Evolutionary conservation across 768 basidiomycete species (phyloP).

Genomic region (Termitomyces sp.): DNA sequence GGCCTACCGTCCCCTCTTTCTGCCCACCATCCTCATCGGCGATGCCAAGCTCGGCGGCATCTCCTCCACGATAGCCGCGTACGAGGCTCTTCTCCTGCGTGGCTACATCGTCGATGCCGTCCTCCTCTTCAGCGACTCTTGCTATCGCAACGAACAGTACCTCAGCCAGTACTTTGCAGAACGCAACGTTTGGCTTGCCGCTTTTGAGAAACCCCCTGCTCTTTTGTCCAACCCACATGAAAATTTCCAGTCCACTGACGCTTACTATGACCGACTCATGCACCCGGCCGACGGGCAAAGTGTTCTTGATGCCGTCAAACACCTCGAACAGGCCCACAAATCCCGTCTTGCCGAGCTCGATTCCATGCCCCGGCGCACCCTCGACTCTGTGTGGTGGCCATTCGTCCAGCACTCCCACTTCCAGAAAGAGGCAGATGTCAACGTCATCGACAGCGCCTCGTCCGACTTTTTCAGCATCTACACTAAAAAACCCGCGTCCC

Average conservation of each 20-base stretch:
- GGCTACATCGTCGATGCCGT: slow-evolving; percentile 87
- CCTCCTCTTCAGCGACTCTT: slow-evolving; percentile 77
- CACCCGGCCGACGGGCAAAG: slow-evolving; percentile 19
- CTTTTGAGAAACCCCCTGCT: slow-evolving; percentile 56
- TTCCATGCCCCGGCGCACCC: slow-evolving; percentile 72
- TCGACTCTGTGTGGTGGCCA: slow-evolving; percentile 91
- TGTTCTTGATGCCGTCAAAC: slow-evolving; percentile 42
- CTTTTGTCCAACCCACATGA: slow-evolving; percentile 33
- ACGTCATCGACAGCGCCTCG: slow-evolving; percentile 86
- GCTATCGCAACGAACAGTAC: slow-evolving; percentile 87
- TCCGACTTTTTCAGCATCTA: slow-evolving; percentile 84
- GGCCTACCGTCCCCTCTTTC: slow-evolving; percentile 77
- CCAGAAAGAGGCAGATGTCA: slow-evolving; percentile 65
- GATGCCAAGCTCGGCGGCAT: slow-evolving; percentile 92
- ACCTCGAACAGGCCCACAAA: slow-evolving; percentile 60
- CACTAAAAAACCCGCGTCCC: slow-evolving; percentile 22
- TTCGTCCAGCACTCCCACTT: slow-evolving; percentile 88
- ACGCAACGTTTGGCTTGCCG: slow-evolving; percentile 49
- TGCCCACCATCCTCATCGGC: slow-evolving; percentile 84
- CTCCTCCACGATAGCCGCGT: slow-evolving; percentile 84
- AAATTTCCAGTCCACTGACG: slow-evolving; percentile 50
- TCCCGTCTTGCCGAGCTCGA: slow-evolving; percentile 68
- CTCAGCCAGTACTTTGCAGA: slow-evolving; percentile 75
- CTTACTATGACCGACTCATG: slow-evolving; percentile 63
- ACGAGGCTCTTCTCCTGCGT: slow-evolving; percentile 85